Evolutionary conservation across 2,329 filamentous ascomycete genomes (phyloP).

Genomic region (Triangularia setosa): DNA sequence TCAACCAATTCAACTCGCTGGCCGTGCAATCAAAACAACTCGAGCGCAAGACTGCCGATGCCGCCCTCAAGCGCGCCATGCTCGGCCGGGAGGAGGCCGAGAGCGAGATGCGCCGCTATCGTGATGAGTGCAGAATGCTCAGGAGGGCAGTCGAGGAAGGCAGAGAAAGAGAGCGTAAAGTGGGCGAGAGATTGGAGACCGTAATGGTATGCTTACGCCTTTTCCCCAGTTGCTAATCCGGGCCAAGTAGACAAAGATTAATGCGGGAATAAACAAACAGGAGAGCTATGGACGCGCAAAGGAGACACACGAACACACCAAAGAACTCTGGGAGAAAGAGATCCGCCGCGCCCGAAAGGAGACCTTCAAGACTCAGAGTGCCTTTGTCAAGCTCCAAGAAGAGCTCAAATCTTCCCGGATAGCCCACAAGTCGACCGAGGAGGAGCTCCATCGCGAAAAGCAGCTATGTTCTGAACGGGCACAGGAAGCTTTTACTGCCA

Average conservation of each 20-base stretch:
- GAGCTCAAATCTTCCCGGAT: conserved; percentile 62
- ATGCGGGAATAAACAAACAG: conserved; percentile 36
- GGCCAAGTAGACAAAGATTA: neutral
- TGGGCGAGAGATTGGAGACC: conserved; percentile 63
- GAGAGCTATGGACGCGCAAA: conserved; percentile 68
- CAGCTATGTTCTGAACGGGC: conserved; percentile 58
- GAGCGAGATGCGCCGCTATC: conserved; percentile 59
- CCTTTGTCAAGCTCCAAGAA: conserved; percentile 67
- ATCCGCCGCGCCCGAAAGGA: conserved; percentile 67
- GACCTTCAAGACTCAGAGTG: conserved; percentile 69
- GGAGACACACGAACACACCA: conserved; percentile 63
- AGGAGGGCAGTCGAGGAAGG: conserved; percentile 61
- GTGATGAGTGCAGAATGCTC: conserved; percentile 56
- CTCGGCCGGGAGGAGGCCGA: conserved; percentile 69
- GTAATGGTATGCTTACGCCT: conserved; percentile 56
- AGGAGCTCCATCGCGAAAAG: conserved; percentile 60
- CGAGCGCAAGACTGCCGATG: conserved; percentile 62
- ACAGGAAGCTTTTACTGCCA: conserved; percentile 65
- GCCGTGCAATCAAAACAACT: conserved; percentile 57
- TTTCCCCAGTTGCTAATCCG: neutral
- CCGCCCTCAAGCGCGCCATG: conserved; percentile 62
- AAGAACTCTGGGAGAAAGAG: conserved; percentile 70
- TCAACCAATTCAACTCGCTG: conserved; percentile 69
- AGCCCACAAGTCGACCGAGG: conserved; percentile 52
- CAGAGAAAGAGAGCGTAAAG: conserved; percentile 60